Percentiles rank a stretch among this genome's conserved stretches.
Evolutionary conservation across 768 basidiomycete genomes (phyloP).

Genomic region (Dentipellis fragilis): DNA sequence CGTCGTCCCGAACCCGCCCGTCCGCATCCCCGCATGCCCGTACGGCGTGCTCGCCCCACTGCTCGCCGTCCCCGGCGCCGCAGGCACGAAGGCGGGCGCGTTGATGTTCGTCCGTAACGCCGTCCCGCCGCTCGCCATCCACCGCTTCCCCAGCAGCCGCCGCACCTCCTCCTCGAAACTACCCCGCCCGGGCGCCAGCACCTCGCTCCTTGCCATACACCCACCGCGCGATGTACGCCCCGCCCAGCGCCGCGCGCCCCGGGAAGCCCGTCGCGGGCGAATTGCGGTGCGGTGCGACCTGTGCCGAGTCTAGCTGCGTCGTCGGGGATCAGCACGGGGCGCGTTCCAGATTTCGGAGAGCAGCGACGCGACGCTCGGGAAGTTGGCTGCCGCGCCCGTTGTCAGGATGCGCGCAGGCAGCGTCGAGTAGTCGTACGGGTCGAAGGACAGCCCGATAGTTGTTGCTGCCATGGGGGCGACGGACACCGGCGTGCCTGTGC

Average conservation of each 20-base stretch:
- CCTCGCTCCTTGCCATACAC: slow-evolving; percentile 66
- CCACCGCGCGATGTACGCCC: slow-evolving; percentile 78
- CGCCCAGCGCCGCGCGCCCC: slow-evolving; percentile 59
- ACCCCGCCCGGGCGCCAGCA: slow-evolving; percentile 28
- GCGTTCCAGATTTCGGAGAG: slow-evolving; percentile 80
- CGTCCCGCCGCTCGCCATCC: slow-evolving; percentile 54
- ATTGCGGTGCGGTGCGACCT: slow-evolving; percentile 60
- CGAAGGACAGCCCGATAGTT: slow-evolving; percentile 41
- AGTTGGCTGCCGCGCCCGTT: slow-evolving; percentile 76
- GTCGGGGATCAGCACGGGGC: slow-evolving; percentile 61
- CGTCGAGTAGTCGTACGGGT: slow-evolving; percentile 63
- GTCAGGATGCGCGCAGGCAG: slow-evolving; percentile 61
- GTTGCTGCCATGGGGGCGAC: slow-evolving; percentile 7
- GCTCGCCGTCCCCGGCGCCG: slow-evolving; percentile 25
- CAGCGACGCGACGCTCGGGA: slow-evolving; percentile 72
- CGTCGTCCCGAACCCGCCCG: slow-evolving; percentile 39
- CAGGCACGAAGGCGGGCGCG: slow-evolving; percentile 34
- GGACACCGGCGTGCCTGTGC: slow-evolving; percentile 11
- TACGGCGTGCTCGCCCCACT: slow-evolving; percentile 66
- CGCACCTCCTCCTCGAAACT: slow-evolving; percentile 77
- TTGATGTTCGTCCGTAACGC: slow-evolving; percentile 54
- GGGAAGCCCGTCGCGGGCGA: slow-evolving; percentile 64
- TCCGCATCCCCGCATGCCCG: slow-evolving; percentile 30
- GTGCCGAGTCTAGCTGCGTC: slow-evolving; percentile 71
- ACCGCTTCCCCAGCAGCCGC: slow-evolving; percentile 60